These are phyloP conservation scores for Saccharomycopsis malanga DNA, from an alignment of 805 yeast genomes.

Conservation along the genomic window DNA sequence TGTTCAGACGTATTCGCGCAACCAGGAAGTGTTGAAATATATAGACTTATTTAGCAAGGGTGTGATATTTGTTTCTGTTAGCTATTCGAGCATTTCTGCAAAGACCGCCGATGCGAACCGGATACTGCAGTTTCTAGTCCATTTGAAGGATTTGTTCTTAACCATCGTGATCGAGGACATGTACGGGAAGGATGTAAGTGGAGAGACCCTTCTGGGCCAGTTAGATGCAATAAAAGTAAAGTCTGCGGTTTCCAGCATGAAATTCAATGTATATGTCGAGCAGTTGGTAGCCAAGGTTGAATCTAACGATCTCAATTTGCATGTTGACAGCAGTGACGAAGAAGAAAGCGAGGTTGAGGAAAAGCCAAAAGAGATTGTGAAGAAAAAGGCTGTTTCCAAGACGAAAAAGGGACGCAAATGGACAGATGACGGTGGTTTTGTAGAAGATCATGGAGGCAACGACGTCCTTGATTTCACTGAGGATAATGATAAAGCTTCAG, in stretches of 20 bases:
- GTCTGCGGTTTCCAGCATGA: constrained; percentile 20
- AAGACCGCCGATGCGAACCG: constrained; percentile 10
- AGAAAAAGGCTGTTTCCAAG: neutral
- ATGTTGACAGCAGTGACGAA: constrained; percentile 22
- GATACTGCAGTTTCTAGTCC: constrained; percentile 8
- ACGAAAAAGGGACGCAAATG: constrained; percentile 19
- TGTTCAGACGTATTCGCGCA: constrained; percentile 12
- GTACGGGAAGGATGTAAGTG: constrained; percentile 38
- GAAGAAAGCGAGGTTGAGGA: constrained; percentile 10
- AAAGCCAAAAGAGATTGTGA: neutral
- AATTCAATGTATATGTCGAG: constrained; percentile 19
- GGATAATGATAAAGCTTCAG: neutral
- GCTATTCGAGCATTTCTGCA: constrained; percentile 8
- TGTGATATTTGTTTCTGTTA: constrained; percentile 6
- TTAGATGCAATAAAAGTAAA: constrained; percentile 32
- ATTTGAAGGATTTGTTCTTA: constrained; percentile 20
- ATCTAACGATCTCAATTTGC: constrained; percentile 17
- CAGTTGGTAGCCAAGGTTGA: constrained; percentile 25
- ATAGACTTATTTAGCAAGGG: constrained; percentile 10
- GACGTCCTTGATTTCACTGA: constrained; percentile 21
- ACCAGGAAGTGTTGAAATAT: constrained; percentile 17
- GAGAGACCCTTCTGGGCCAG: constrained; percentile 41
- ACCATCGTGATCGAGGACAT: constrained; percentile 39
- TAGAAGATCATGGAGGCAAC: constrained; percentile 7
- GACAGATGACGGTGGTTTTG: constrained; percentile 17